Evolutionary conservation across 176 grass and related monocot genomes (phyloP).

Genomic region (Chloris gayana): DNA sequence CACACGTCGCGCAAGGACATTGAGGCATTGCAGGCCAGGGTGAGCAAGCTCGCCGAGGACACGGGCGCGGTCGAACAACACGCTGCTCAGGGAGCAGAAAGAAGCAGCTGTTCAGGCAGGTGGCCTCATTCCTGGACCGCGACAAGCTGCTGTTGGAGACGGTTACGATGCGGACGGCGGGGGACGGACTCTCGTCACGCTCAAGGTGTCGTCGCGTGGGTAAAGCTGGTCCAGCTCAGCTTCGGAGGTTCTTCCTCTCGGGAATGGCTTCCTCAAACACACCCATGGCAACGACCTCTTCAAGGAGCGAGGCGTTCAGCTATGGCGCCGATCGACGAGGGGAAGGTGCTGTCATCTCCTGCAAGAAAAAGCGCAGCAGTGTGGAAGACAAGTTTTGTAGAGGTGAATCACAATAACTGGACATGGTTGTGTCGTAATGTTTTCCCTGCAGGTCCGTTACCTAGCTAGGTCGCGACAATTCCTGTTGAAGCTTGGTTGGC

Average conservation of each 20-base stretch:
- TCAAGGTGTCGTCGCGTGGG: constrained; percentile 26
- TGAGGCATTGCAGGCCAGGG: not conserved
- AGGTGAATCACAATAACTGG: not conserved
- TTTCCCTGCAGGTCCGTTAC: not conserved
- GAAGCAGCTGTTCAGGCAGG: constrained; percentile 26
- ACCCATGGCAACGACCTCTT: not conserved
- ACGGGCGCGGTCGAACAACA: not conserved
- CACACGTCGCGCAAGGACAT: constrained; percentile 24
- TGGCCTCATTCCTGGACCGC: not conserved
- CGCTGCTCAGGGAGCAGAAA: not conserved
- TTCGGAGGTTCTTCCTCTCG: constrained; percentile 39
- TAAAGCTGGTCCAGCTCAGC: constrained; percentile 31
- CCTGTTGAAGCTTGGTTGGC: not conserved
- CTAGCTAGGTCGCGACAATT: not conserved
- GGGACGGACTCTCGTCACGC: not conserved
- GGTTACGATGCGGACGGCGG: not conserved
- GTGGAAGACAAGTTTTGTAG: not conserved
- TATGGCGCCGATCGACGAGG: constrained; percentile 7
- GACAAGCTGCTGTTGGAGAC: not conserved
- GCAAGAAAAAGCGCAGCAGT: not conserved
- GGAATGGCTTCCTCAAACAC: constrained; percentile 26
- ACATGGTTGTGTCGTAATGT: no score
- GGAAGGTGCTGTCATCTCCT: not conserved
- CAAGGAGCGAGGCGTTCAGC: not conserved
- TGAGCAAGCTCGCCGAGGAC: not conserved